Evolutionary conservation across 805 yeast species (phyloP), one percentile per base, ranked within the genome.

Genomic region (Metahyphopichia silvanorum): DNA sequence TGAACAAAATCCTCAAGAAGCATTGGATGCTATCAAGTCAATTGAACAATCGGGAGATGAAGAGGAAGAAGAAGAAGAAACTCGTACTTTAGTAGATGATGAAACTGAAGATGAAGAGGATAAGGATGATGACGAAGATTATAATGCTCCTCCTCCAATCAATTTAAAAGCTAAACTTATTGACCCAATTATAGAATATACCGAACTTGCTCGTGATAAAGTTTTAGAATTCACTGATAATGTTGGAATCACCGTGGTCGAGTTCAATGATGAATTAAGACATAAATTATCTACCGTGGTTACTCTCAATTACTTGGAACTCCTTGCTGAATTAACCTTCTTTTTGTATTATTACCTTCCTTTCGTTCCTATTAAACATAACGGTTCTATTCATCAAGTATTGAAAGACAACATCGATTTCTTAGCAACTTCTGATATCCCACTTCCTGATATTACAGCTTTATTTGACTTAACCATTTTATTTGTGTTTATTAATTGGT

Each of bases 401-500:
- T 46, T 64, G 36, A 57, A 59, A 39, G 65, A 63, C 36, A 53
- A 53, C 41, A 31, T 61, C 19, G 51, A 51, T 6, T 41, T 29
- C 25, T 48, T 60, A 29, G 43, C 49, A 17, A 14, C 36, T 5
- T 40, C 51, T 32, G 35, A 42, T 6, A 27, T 53, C 6, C 53
- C 59, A 9, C 38, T 64, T 11, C 57, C 68, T 13, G 74, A 74
- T 42, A 34, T 65, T 15, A 37, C 63, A 4, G 50, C 55, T 3
- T 58, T 74, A 39, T 35, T 51, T 21, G 46, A 53, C 21, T 46
- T 39, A 26, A 45, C 50, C 25, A 50, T 57, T 28, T 32, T 55
- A 25, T 48, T 67, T n/a, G 55, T 67, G 14, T 40, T 67, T 6
- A 8, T 42, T 9, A 40, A 58, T 26, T 76, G 80, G 80, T 31